Conservation (phyloP, 2,329 filamentous ascomycete genomes). For the Colletotrichum cuscutae region DNA sequence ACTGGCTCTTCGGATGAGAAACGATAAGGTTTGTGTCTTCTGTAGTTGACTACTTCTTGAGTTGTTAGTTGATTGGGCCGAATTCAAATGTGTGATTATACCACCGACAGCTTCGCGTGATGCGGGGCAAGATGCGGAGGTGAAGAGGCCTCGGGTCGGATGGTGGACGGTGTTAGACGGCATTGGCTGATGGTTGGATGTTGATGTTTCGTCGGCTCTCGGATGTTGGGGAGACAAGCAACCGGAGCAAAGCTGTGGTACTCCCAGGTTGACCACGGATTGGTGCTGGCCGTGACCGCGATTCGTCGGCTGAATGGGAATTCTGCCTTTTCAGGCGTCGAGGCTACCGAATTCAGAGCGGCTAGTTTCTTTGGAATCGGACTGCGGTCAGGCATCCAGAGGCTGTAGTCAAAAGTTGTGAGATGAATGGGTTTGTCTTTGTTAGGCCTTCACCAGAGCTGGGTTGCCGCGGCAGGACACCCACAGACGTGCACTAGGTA, state of each 20-base stretch:
- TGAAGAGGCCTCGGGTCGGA: neutral
- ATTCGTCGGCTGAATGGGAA: constrained; percentile 1
- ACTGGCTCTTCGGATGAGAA: constrained; percentile 3
- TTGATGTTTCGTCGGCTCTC: constrained; percentile 34
- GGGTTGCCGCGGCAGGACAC: neutral
- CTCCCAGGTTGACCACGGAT: neutral
- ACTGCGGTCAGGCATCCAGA: neutral
- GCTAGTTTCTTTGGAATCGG: neutral
- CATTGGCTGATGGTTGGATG: neutral
- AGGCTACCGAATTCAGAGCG: constrained; percentile 1
- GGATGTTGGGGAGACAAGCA: constrained; percentile 13
- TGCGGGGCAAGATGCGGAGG: neutral
- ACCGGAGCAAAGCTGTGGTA: neutral
- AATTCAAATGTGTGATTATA: neutral
- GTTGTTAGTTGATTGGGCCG: neutral
- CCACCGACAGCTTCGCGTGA: neutral
- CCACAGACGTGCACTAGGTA: neutral
- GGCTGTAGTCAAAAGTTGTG: neutral
- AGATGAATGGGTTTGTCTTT: neutral
- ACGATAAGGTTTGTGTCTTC: neutral
- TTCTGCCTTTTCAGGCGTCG: neutral
- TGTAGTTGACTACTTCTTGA: neutral
- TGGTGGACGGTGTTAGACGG: constrained; percentile 26
- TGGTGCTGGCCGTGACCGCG: neutral
- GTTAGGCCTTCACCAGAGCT: neutral